Conservation (phyloP, 768 basidiomycete species). For the Royoungia palumana region DNA sequence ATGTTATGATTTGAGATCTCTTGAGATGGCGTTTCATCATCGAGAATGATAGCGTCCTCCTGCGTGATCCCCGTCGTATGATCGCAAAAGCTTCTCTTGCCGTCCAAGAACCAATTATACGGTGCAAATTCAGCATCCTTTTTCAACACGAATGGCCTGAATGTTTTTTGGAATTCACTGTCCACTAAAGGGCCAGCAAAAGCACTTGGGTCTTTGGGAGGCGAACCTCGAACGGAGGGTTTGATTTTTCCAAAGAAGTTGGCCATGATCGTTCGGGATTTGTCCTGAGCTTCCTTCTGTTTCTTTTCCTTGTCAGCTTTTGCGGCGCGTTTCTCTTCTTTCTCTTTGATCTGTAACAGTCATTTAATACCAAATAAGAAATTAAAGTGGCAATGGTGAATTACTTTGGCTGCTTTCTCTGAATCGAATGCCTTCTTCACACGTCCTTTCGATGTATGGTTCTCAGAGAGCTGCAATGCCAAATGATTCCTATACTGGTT, state of each 20-base stretch:
- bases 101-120: constrained; percentile 59
- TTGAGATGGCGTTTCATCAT: constrained; percentile 34
- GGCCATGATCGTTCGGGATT: constrained; percentile 71
- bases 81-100: constrained; percentile 25
- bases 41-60: constrained; percentile 58
- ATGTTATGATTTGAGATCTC: constrained; percentile 6
- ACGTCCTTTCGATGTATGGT: constrained; percentile 34
- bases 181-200: constrained; percentile 35
- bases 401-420: constrained; percentile 44
- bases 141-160: constrained; percentile 78
- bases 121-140: constrained; percentile 73
- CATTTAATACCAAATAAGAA: constrained; percentile 4
- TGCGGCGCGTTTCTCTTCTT: constrained; percentile 61
- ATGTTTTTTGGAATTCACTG: constrained; percentile 69
- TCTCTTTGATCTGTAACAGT: constrained; percentile 58
- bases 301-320: constrained; percentile 72
- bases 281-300: constrained; percentile 64
- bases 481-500: not conserved
- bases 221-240: constrained; percentile 21
- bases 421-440: constrained; percentile 53
- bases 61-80: constrained; percentile 23
- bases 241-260: constrained; percentile 74
- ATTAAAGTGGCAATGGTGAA: not conserved
- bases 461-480: constrained; percentile 18
- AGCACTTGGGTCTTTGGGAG: constrained; percentile 26